Evolutionary conservation across 257 asterid species (phyloP).

Genomic region (Plantago ovata): DNA sequence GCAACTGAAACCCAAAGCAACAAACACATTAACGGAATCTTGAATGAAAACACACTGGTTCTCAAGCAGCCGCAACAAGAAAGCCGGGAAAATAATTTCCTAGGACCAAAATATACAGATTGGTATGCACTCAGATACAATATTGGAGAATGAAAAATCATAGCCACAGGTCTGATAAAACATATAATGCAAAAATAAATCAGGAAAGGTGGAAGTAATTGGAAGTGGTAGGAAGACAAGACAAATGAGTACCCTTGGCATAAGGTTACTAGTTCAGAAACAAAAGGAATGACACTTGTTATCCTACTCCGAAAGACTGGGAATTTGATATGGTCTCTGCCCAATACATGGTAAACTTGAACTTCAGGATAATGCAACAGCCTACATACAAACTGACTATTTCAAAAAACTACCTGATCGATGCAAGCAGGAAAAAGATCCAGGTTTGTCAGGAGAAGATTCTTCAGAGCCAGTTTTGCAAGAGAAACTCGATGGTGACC

Average conservation of each 20-base stretch:
- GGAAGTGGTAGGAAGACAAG: conserved; percentile 7
- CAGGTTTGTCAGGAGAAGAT: conserved; percentile 94
- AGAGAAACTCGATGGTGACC: conserved; percentile 88
- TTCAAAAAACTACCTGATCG: conserved; percentile 68
- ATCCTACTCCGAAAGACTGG: neutral
- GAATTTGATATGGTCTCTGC: conserved; percentile 6
- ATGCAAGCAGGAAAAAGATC: conserved; percentile 98
- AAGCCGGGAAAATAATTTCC: too few relatives aligned
- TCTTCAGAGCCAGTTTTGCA: conserved; percentile 89
- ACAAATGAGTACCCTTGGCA: conserved; percentile 9
- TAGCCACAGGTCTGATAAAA: too few relatives aligned
- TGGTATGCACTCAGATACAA: too few relatives aligned
- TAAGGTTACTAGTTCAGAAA: conserved; percentile 12
- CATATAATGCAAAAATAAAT: neutral
- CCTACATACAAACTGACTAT: neutral
- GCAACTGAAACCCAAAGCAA: neutral
- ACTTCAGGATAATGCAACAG: too few relatives aligned
- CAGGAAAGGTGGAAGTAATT: conserved; percentile 10
- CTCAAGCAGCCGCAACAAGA: conserved; percentile 3
- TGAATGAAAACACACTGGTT: conserved; percentile 7
- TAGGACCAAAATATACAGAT: too few relatives aligned
- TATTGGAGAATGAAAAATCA: too few relatives aligned
- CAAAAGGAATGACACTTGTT: conserved; percentile 2
- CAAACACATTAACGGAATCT: neutral
- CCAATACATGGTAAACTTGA: conserved; percentile 10